phyloP scores from a whole-genome alignment of 1,284 basidiomycete genomes.

The Peniophora sp. region DNA sequence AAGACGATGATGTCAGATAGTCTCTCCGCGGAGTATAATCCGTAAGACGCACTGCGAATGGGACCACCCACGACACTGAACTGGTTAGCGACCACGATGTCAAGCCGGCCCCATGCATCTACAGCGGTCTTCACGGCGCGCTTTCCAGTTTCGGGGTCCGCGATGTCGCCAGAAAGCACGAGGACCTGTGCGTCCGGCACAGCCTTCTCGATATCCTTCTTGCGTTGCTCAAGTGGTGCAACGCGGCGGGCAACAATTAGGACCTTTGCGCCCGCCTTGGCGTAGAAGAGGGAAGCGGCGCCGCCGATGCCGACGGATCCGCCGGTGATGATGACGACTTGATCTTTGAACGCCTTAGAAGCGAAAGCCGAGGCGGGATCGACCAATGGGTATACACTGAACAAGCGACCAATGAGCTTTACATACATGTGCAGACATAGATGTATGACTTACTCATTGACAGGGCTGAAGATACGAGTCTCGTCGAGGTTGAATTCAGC shows the following conservation, averaged over 20 bases:
- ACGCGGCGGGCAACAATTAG: neutral
- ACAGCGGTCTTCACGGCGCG: no score
- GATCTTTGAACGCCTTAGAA: neutral
- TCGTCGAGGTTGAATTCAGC: no score
- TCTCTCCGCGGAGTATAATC: no score
- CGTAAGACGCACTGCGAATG: no score
- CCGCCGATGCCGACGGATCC: neutral
- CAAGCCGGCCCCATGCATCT: no score
- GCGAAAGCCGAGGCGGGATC: neutral
- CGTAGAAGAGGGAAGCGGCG: neutral
- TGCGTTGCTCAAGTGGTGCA: neutral
- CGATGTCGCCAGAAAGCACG: neutral
- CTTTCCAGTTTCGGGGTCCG: neutral
- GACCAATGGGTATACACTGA: neutral
- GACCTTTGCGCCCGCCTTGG: neutral
- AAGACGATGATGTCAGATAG: no score
- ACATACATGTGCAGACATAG: neutral
- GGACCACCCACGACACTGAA: no score
- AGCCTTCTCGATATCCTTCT: neutral
- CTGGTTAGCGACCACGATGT: no score
- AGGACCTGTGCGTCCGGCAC: neutral
- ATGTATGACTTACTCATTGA: neutral
- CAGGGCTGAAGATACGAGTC: neutral
- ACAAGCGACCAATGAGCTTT: neutral
- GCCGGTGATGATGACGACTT: neutral